A percentile compares a stretch with the other conserved stretches of the same genome.
phyloP scores from a whole-genome alignment of 768 basidiomycete genomes.

The Termitomyces sp. region DNA sequence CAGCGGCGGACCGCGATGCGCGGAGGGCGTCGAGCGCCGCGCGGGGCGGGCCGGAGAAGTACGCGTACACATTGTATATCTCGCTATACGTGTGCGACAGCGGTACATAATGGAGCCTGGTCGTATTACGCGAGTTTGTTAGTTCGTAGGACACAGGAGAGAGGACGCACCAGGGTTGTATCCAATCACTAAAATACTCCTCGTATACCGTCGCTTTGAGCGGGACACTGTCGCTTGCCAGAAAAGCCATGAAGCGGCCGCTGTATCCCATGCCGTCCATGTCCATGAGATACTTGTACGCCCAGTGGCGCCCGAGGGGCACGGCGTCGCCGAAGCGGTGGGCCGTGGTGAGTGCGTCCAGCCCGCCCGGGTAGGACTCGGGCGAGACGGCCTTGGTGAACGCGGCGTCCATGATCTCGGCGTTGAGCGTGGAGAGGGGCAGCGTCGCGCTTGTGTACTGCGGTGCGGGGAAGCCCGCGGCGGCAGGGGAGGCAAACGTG shows the following conservation, averaged over 20 bases:
- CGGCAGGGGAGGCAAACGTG: conserved; percentile 66
- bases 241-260: conserved; percentile 79
- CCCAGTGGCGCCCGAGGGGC: conserved; percentile 87
- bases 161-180: conserved; percentile 67
- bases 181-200: conserved; percentile 89
- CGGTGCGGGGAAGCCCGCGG: conserved; percentile 50
- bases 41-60: conserved; percentile 80
- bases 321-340: conserved; percentile 75
- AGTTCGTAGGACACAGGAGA: background rate
- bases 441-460: conserved; percentile 60
- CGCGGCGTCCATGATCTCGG: conserved; percentile 75
- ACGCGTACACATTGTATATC: conserved; percentile 90
- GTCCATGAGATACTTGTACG: conserved; percentile 89
- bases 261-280: conserved; percentile 96
- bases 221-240: conserved; percentile 85
- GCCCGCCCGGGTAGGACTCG: conserved; percentile 70
- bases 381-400: conserved; percentile 77
- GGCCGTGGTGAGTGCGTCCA: conserved; percentile 53
- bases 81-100: conserved; percentile 83
- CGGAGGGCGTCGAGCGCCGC: conserved; percentile 45
- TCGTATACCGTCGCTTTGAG: conserved; percentile 89
- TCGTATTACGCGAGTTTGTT: background rate
- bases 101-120: conserved; percentile 95
- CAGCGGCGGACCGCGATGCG: background rate
- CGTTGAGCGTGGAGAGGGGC: conserved; percentile 58